Conservation (phyloP, 176 grass and related monocot species). For the Paspalum vaginatum region DNA sequence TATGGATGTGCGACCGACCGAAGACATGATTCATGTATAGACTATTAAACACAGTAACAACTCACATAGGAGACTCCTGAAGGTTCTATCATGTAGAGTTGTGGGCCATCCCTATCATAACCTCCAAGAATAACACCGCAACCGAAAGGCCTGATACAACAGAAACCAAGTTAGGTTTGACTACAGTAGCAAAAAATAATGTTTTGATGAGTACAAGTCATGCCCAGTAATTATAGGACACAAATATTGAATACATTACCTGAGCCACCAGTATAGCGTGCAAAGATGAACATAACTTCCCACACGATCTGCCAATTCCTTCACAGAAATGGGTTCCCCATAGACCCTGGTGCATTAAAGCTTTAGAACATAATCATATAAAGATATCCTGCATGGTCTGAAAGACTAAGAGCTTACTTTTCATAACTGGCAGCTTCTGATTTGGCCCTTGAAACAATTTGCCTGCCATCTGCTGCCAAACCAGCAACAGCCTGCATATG, state of each 20-base stretch:
- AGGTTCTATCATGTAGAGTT: slow-evolving; percentile 67
- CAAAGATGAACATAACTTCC: slow-evolving; percentile 77
- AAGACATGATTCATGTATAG: not conserved
- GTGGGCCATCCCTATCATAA: slow-evolving; percentile 81
- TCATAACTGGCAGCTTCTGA: slow-evolving; percentile 69
- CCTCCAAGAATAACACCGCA: slow-evolving; percentile 81
- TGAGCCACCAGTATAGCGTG: slow-evolving; percentile 79
- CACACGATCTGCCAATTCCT: slow-evolving; percentile 73
- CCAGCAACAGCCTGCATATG: slow-evolving; percentile 56
- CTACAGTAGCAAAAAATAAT: not conserved
- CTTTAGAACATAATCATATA: slow-evolving; percentile 24
- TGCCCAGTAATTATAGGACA: not conserved
- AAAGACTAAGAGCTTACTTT: slow-evolving; percentile 8
- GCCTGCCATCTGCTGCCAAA: slow-evolving; percentile 76
- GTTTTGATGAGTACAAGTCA: not conserved
- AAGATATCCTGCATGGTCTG: not conserved
- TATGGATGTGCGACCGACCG: not conserved
- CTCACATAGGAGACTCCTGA: slow-evolving; percentile 68
- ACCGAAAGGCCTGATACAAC: slow-evolving; percentile 51
- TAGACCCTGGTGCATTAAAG: slow-evolving; percentile 49
- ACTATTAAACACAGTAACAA: not conserved
- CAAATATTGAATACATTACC: not conserved
- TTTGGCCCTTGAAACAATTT: slow-evolving; percentile 67
- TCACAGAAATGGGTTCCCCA: slow-evolving; percentile 68
- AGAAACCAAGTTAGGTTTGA: not conserved